phyloP scores from a whole-genome alignment of 2,329 filamentous ascomycete genomes.

The Pseudocercospora fuligena region DNA sequence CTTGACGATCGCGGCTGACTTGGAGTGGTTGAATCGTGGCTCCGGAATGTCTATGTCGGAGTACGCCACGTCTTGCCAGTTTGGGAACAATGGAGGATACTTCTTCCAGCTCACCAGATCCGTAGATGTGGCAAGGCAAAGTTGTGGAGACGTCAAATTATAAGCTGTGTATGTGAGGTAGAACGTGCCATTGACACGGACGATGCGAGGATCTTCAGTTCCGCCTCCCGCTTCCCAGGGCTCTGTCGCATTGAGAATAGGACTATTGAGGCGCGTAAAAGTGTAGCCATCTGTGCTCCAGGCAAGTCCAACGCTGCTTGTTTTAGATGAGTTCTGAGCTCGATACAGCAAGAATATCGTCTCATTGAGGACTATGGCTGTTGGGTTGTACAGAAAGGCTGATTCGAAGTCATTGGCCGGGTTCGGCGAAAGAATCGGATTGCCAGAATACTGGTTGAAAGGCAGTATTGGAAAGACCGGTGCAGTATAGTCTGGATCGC shows the following conservation, averaged over 20 bases:
- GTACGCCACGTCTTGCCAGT: constrained; percentile 34
- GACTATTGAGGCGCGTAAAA: constrained; percentile 43
- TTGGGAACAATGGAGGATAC: constrained; percentile 37
- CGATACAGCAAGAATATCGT: constrained; percentile 45
- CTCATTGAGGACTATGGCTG: constrained; percentile 39
- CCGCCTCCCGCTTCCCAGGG: constrained; percentile 42
- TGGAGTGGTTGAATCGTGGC: constrained; percentile 30
- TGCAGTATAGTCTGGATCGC: constrained; percentile 34
- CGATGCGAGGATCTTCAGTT: constrained; percentile 45
- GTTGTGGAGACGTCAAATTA: constrained; percentile 38
- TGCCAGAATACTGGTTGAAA: constrained; percentile 35
- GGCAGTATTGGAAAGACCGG: constrained; percentile 38
- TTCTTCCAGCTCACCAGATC: constrained; percentile 46
- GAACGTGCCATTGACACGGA: constrained; percentile 44
- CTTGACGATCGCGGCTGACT: constrained; percentile 38
- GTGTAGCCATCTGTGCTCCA: constrained; percentile 44
- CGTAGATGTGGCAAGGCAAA: constrained; percentile 45
- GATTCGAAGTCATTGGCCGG: constrained; percentile 36
- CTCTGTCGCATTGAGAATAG: constrained; percentile 42
- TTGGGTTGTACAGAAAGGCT: constrained; percentile 39
- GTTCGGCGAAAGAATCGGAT: constrained; percentile 33
- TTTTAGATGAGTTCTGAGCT: constrained; percentile 42
- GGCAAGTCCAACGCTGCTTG: constrained; percentile 43
- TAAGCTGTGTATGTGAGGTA: constrained; percentile 47
- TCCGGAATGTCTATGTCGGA: constrained; percentile 27